Percentiles rank a stretch among this genome's conserved stretches.
phyloP scores from a whole-genome alignment of 441 rosid genomes.

The Adansonia grandidieri region DNA sequence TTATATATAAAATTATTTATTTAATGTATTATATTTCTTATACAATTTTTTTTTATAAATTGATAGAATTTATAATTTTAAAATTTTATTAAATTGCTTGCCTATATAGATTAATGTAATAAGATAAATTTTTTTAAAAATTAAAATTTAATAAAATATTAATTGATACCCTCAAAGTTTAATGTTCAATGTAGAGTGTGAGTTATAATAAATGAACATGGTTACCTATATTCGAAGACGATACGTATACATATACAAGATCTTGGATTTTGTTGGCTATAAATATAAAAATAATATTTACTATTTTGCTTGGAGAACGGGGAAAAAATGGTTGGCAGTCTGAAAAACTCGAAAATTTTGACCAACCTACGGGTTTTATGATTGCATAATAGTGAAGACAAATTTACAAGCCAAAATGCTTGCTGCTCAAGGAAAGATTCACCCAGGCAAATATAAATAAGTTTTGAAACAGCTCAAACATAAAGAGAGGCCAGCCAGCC shows the following conservation, averaged over 20 bases:
- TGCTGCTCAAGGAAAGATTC: constrained; percentile 10
- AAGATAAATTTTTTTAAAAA: no score
- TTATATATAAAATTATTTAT: no score
- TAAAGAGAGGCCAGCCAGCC: not conserved
- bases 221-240: not conserved
- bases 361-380: not conserved
- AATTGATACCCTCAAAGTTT: no score
- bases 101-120: no score
- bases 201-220: not conserved
- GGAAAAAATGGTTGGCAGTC: not conserved
- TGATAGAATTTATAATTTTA: no score
- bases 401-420: not conserved
- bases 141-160: no score
- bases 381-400: not conserved
- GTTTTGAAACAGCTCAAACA: not conserved
- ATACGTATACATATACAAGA: not conserved
- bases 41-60: no score
- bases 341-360: not conserved
- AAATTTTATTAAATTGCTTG: no score
- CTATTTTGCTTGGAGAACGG: not conserved
- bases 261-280: not conserved
- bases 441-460: not conserved
- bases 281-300: not conserved
- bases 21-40: no score
- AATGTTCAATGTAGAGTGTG: not conserved